phyloP scores from a whole-genome alignment of 306 rosid species.

The Calophaca sinica region DNA sequence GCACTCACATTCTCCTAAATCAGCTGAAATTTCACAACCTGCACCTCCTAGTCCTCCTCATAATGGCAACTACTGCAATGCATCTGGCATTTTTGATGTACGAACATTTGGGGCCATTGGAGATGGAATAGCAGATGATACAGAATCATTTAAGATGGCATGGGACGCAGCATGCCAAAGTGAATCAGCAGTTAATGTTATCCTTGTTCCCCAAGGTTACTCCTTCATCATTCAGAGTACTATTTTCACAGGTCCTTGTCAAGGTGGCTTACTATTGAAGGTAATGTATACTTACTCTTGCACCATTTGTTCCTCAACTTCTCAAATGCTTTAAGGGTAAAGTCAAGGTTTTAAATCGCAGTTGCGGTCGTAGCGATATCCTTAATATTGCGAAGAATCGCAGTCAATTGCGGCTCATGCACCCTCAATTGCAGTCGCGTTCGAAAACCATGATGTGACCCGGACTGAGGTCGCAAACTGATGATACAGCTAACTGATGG shows the following conservation, averaged over 20 bases:
- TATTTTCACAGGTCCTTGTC: slow-evolving; percentile 93
- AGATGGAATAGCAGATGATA: slow-evolving; percentile 78
- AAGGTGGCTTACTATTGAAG: slow-evolving; percentile 62
- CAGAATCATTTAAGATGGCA: slow-evolving; percentile 83
- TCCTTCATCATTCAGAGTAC: slow-evolving; percentile 75
- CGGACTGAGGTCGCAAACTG: too few species aligned
- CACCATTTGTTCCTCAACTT: slow-evolving; percentile 18
- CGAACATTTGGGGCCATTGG: slow-evolving; percentile 75
- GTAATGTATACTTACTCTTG: slow-evolving; percentile 48
- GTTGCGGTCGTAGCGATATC: too few species aligned
- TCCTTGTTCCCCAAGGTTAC: slow-evolving; percentile 69
- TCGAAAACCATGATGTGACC: too few species aligned
- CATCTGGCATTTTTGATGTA: slow-evolving; percentile 60
- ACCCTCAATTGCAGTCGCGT: too few species aligned
- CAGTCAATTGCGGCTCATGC: too few species aligned
- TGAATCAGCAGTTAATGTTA: slow-evolving; percentile 46
- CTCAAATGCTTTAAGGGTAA: background rate
- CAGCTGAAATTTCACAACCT: slow-evolving; percentile 53
- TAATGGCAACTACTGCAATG: slow-evolving; percentile 34
- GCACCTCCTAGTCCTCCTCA: slow-evolving; percentile 53
- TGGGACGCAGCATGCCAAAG: slow-evolving; percentile 92
- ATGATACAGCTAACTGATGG: background rate
- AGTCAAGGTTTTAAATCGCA: too few species aligned
- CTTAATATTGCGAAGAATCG: too few species aligned
- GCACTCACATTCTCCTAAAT: slow-evolving; percentile 59